A percentile compares a stretch with the other conserved stretches of the same genome.
Evolutionary conservation across 768 basidiomycete species (phyloP).

Genomic region (Termitomyces sp.): DNA sequence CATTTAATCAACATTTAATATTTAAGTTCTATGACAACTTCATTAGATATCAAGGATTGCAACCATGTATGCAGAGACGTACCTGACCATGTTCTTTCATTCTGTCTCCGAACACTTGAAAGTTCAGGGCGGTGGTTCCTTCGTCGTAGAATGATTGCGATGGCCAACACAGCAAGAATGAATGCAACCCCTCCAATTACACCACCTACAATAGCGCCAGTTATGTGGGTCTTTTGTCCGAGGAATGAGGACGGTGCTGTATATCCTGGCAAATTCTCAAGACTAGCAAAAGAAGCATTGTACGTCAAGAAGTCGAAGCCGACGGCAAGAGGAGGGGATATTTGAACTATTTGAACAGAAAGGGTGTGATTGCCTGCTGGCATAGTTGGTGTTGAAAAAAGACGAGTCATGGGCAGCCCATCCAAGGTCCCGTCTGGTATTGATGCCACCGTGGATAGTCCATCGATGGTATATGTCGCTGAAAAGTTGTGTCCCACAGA

Average conservation of each 20-base stretch:
- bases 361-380: slow-evolving; percentile 31
- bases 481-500: slow-evolving; percentile 26
- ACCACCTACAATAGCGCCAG: slow-evolving; percentile 13
- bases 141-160: background rate
- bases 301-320: slow-evolving; percentile 37
- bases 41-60: background rate
- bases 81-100: slow-evolving; percentile 2
- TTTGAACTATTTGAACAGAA: slow-evolving; percentile 29
- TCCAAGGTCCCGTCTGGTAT: slow-evolving; percentile 23
- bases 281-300: slow-evolving; percentile 25
- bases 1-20: background rate
- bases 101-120: background rate
- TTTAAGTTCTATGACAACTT: background rate
- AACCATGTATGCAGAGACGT: background rate
- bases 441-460: slow-evolving; percentile 17
- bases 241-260: background rate
- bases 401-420: slow-evolving; percentile 26
- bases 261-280: slow-evolving; percentile 15
- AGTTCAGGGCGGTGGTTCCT: background rate
- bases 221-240: background rate
- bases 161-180: background rate
- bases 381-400: slow-evolving; percentile 27
- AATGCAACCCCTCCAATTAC: slow-evolving; percentile 12
- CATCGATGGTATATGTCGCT: slow-evolving; percentile 32
- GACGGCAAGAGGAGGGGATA: slow-evolving; percentile 23